A percentile compares a stretch with the other conserved stretches of the same genome.
Conservation (phyloP, 2,329 filamentous ascomycete genomes). For the Colletotrichum coccodes region DNA sequence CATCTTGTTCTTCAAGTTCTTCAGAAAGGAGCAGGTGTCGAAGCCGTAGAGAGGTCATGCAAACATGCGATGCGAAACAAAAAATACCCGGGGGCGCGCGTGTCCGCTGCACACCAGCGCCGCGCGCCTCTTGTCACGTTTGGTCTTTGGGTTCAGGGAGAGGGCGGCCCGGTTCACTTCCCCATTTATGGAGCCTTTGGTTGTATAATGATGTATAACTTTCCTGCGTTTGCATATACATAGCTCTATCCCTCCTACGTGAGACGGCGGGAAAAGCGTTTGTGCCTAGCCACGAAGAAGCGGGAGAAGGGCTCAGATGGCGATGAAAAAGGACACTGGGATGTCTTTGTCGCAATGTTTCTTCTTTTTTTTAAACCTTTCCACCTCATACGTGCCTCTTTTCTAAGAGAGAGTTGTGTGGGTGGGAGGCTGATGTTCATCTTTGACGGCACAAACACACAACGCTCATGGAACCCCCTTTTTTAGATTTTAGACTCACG, state of each 20-base stretch:
- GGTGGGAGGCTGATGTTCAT: neutral
- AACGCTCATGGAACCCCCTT: neutral
- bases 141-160: constrained; percentile 17
- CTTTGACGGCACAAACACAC: neutral
- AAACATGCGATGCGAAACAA: constrained; percentile 25
- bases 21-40: constrained; percentile 66
- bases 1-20: constrained; percentile 65
- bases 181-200: constrained; percentile 24
- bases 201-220: constrained; percentile 33
- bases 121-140: constrained; percentile 27
- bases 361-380: neutral
- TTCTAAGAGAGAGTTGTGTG: neutral
- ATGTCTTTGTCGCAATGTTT: neutral
- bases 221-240: constrained; percentile 20
- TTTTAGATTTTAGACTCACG: constrained; percentile 7
- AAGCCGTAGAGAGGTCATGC: constrained; percentile 52
- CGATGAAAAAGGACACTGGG: neutral
- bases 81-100: constrained; percentile 26
- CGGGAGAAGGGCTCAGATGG: neutral
- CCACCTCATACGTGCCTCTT: neutral
- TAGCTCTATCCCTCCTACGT: constrained; percentile 33
- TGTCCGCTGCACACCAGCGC: neutral
- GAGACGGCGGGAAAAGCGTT: neutral
- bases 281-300: neutral
- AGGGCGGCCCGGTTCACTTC: constrained; percentile 20